These are phyloP conservation scores for Heliamphora pulchella DNA, from an alignment of 179 eudicot genomes.

Conservation along the genomic window DNA sequence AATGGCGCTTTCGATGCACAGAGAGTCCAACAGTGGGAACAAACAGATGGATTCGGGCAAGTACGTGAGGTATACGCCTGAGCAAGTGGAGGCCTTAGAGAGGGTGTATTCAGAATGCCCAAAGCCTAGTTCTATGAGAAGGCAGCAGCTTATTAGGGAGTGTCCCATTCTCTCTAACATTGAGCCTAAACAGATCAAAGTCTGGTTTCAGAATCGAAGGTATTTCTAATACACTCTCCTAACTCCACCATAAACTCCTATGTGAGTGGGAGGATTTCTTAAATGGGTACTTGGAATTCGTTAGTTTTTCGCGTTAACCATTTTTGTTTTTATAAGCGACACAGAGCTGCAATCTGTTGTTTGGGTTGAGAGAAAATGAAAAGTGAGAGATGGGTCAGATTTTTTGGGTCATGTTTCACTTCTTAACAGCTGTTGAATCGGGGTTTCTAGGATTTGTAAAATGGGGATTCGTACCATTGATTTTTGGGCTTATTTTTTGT, in stretches of 20 bases:
- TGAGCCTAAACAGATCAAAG: constrained; percentile 58
- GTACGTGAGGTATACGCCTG: constrained; percentile 55
- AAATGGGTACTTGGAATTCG: neutral
- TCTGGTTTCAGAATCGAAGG: constrained; percentile 62
- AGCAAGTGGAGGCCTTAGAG: constrained; percentile 57
- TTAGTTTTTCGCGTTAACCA: neutral
- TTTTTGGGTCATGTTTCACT: neutral
- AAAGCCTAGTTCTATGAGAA: constrained; percentile 41
- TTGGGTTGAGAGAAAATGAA: neutral
- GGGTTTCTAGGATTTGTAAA: neutral
- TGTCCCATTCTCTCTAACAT: constrained; percentile 48
- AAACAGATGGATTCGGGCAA: constrained; percentile 41
- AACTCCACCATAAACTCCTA: neutral
- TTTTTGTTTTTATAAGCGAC: neutral
- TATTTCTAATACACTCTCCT: constrained; percentile 2
- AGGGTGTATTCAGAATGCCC: constrained; percentile 55
- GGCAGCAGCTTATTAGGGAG: constrained; percentile 50
- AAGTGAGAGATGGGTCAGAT: neutral
- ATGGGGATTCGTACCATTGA: neutral
- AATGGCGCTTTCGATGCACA: constrained; percentile 31
- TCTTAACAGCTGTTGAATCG: neutral
- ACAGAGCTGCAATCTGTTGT: neutral
- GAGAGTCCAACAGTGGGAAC: constrained; percentile 16
- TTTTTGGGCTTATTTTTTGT: too few relatives aligned
- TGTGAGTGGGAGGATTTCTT: neutral